These are phyloP conservation scores for Vanrija humicola DNA, from an alignment of 1,284 basidiomycete genomes.

Conservation along the genomic window DNA sequence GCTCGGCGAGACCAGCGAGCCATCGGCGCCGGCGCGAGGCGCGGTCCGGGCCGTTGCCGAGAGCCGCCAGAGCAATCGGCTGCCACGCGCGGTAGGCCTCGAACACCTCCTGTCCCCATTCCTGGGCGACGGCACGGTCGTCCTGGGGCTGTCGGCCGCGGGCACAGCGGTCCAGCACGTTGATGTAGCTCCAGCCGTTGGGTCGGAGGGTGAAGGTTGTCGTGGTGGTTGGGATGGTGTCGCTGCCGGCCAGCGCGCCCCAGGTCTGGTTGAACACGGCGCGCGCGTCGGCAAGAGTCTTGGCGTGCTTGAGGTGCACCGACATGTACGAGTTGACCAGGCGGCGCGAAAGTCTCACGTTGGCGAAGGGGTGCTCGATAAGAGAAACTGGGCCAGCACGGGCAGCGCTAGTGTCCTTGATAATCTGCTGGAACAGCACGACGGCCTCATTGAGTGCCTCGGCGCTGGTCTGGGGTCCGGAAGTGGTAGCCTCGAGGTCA, in stretches of 20 bases:
- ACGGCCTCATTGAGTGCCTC: constrained; percentile 72
- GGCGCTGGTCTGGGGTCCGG: constrained; percentile 58
- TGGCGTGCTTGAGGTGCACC: constrained; percentile 56
- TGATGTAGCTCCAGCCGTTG: constrained; percentile 60
- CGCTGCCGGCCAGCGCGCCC: constrained; percentile 5
- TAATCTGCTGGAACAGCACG: constrained; percentile 65
- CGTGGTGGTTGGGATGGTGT: constrained; percentile 33
- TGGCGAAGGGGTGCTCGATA: constrained; percentile 54
- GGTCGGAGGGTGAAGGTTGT: constrained; percentile 41
- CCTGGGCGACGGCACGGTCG: constrained; percentile 17
- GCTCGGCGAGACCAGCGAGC: constrained; percentile 33
- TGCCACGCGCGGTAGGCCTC: constrained; percentile 23
- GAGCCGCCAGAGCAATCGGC: neutral
- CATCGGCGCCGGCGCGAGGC: constrained; percentile 10
- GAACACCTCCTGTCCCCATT: constrained; percentile 36
- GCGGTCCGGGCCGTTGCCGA: neutral
- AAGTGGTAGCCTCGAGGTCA: neutral
- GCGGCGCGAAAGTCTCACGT: constrained; percentile 60
- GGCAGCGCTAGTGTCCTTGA: constrained; percentile 52
- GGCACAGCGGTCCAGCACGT: constrained; percentile 65
- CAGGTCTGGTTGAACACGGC: constrained; percentile 29
- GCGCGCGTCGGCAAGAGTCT: constrained; percentile 54
- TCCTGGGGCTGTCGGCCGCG: constrained; percentile 14
- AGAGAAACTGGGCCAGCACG: constrained; percentile 18
- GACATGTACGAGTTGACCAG: constrained; percentile 80